Percentiles rank a stretch among this genome's conserved stretches.
Evolutionary conservation across 2,329 filamentous ascomycete species (phyloP).

Genomic region (Canariomyces notabilis): DNA sequence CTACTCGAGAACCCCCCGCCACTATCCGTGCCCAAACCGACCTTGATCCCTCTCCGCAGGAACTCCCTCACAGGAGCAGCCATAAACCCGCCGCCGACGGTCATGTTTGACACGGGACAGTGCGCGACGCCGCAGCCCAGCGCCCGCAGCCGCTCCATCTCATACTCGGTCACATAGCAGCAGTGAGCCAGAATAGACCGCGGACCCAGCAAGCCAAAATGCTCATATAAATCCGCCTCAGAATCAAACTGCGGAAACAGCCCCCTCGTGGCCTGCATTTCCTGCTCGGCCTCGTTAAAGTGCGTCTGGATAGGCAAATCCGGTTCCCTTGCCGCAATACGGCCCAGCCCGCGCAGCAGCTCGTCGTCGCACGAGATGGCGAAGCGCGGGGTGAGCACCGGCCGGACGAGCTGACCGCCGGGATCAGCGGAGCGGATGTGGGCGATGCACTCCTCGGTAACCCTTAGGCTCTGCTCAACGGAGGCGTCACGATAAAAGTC

Average conservation of each 20-base stretch:
- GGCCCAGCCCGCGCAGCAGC: slow-evolving; percentile 51
- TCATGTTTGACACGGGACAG: slow-evolving; percentile 61
- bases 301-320: slow-evolving; percentile 59
- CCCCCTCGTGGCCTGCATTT: slow-evolving; percentile 49
- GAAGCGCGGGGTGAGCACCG: slow-evolving; percentile 55
- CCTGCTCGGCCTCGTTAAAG: slow-evolving; percentile 60
- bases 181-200: slow-evolving; percentile 63
- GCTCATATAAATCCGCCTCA: slow-evolving; percentile 56
- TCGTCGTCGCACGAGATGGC: slow-evolving; percentile 55
- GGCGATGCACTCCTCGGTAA: slow-evolving; percentile 45
- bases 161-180: slow-evolving; percentile 54
- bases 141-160: slow-evolving; percentile 43
- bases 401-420: slow-evolving; percentile 38
- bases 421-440: slow-evolving; percentile 45
- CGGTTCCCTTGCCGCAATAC: slow-evolving; percentile 43
- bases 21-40: slow-evolving; percentile 62
- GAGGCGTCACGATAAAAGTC: slow-evolving; percentile 47
- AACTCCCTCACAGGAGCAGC: slow-evolving; percentile 55
- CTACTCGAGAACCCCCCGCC: slow-evolving; percentile 58
- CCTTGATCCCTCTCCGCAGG: slow-evolving; percentile 52
- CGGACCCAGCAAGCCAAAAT: slow-evolving; percentile 48
- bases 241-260: slow-evolving; percentile 53
- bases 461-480: slow-evolving; percentile 42
- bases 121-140: slow-evolving; percentile 57
- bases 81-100: slow-evolving; percentile 58